Percentiles rank a stretch among this genome's conserved stretches.
These are phyloP conservation scores for Actinidia polygama DNA, from an alignment of 179 eudicot species.

Conservation along the genomic window DNA sequence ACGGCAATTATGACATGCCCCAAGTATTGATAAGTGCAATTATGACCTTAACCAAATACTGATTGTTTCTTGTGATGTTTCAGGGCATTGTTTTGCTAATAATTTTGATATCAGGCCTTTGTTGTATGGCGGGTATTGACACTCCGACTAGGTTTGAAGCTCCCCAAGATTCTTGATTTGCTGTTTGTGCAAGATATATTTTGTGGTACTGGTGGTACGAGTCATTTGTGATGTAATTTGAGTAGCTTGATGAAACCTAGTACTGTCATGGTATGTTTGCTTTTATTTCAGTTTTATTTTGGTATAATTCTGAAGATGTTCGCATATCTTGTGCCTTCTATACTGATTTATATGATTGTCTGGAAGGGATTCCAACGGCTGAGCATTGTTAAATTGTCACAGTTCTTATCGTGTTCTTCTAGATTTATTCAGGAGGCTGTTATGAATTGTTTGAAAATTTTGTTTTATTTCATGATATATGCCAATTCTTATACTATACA, in stretches of 20 bases:
- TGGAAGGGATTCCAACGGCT: too few species aligned
- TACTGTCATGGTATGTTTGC: not conserved
- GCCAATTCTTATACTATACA: too few species aligned
- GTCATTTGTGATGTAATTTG: not conserved
- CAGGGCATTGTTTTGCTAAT: slow-evolving; percentile 89
- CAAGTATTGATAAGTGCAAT: too few species aligned
- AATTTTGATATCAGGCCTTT: slow-evolving; percentile 89
- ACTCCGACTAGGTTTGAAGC: slow-evolving; percentile 95
- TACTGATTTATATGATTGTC: too few species aligned
- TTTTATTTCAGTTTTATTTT: not conserved
- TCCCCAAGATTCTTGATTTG: slow-evolving; percentile 72
- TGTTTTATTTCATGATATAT: too few species aligned
- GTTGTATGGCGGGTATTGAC: slow-evolving; percentile 98
- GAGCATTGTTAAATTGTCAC: too few species aligned
- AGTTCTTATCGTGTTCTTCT: too few species aligned
- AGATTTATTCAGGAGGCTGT: too few species aligned
- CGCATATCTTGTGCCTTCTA: not conserved
- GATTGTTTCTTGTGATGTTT: slow-evolving; percentile 22
- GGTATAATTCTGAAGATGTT: not conserved
- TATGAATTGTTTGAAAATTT: too few species aligned
- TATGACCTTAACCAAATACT: not conserved
- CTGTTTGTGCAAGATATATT: not conserved
- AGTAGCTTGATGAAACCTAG: not conserved
- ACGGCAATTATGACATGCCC: not conserved
- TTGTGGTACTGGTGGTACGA: not conserved